phyloP scores from a whole-genome alignment of 495 filamentous ascomycete species.

The Talaromyces thailandensis region DNA sequence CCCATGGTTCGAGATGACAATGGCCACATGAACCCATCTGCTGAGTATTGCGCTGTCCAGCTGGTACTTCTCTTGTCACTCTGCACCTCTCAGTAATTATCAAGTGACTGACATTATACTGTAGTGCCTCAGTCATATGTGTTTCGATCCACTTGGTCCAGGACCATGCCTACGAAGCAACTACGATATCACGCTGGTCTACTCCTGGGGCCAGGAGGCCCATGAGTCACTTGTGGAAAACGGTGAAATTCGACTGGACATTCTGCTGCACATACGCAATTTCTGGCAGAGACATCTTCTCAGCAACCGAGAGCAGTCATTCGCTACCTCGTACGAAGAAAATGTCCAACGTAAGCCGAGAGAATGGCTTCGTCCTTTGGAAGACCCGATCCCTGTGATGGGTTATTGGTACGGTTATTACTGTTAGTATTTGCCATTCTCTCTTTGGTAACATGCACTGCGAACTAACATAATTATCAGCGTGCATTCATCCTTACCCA shows the following conservation, averaged over 20 bases:
- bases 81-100: background rate
- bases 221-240: conserved; percentile 8
- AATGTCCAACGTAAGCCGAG: conserved; percentile 14
- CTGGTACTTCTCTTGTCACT: conserved; percentile 10
- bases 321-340: conserved; percentile 14
- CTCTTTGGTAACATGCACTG: background rate
- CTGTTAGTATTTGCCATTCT: conserved; percentile 17
- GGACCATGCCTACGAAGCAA: conserved; percentile 19
- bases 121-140: conserved; percentile 23
- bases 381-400: conserved; percentile 5
- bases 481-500: conserved; percentile 25
- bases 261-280: conserved; percentile 23
- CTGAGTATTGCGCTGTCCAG: conserved; percentile 22
- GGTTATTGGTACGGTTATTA: conserved; percentile 28
- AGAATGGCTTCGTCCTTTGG: conserved; percentile 4
- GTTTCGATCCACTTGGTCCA: conserved; percentile 15
- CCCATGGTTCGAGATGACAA: conserved; percentile 11
- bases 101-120: background rate
- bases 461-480: conserved; percentile 11
- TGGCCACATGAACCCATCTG: conserved; percentile 8
- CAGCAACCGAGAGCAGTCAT: conserved; percentile 16
- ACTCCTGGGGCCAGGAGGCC: conserved; percentile 10
- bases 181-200: conserved; percentile 23
- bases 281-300: conserved; percentile 32
- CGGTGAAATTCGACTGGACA: conserved; percentile 10